Evolutionary conservation across 2,329 filamentous ascomycete genomes (phyloP), one percentile per base, ranked within the genome.

Genomic region (Verticillium zaregamsianum): DNA sequence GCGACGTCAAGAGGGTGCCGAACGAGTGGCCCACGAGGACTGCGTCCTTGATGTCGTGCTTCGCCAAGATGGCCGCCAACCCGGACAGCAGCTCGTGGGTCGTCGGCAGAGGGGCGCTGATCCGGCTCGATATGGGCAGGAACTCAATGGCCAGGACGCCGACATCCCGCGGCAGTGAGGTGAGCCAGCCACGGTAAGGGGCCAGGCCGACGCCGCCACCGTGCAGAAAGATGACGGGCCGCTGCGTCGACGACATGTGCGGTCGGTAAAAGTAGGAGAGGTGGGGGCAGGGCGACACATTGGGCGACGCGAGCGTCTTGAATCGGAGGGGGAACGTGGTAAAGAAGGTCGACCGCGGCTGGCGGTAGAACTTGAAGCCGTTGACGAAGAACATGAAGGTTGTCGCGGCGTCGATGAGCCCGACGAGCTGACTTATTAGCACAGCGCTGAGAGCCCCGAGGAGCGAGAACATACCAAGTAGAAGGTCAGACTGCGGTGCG

Each of bases 201-300:
- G 84, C 83, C 2, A 91, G 79, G 0, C 89, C 89, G 62, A 91
- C 80, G 52, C 89, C 88, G 57, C 91, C 90, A 17, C 89, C 89
- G 66, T 91, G 89, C 57, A 91, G 79, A 73, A 90, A 91, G 4
- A 92, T 73, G 8, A 91, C 73, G 0, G 89, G 89, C 59, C 79
- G 80, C 52, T 79, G 78, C 1, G 77, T 82, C 61, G 79, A 81
- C 1, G 85, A 84, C 0, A 77, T 85, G 68, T 91, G 88, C 5
- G 85, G 85, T 2, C 83, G 82, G 67, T 88, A 79, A 86, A 87
- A 91, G 76, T 92, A 91, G 64, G 82, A 81, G 6, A 90, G 65
- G 11, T 76, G 72, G 3, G 75, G 68, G 5, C 80, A 80, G 4
- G 80, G 77, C 1, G 86, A 88, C 28, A 72, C 72, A 11, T 74